A percentile compares a stretch with the other conserved stretches of the same genome.
These are phyloP conservation scores for Curvularia verruculosa DNA, from an alignment of 2,329 filamentous ascomycete genomes.

Conservation along the genomic window DNA sequence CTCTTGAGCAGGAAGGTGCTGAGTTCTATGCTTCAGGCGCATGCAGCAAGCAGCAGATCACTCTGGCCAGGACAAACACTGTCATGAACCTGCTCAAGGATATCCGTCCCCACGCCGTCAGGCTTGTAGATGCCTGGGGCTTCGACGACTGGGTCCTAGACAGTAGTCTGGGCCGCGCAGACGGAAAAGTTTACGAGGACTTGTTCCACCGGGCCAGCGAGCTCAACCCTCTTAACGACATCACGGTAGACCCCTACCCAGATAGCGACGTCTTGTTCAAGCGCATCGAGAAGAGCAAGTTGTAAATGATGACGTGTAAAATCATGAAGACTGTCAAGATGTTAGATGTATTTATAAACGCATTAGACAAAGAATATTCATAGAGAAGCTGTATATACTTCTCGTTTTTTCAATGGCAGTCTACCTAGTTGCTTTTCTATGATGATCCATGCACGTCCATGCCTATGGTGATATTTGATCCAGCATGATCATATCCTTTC, in stretches of 20 bases:
- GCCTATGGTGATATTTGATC: not conserved
- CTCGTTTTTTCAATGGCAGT: no score
- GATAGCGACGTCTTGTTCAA: constrained; percentile 66
- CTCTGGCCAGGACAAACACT: constrained; percentile 68
- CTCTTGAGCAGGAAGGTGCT: constrained; percentile 70
- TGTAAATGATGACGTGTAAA: constrained; percentile 42
- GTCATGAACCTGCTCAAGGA: constrained; percentile 74
- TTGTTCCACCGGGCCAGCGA: constrained; percentile 74
- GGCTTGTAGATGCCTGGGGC: constrained; percentile 75
- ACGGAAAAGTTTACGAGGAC: constrained; percentile 79
- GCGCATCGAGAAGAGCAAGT: constrained; percentile 64
- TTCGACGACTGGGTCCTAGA: constrained; percentile 82
- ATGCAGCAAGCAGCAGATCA: constrained; percentile 74
- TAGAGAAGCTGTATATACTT: no score
- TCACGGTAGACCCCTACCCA: constrained; percentile 76
- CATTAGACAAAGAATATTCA: not conserved
- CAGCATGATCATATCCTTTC: not conserved
- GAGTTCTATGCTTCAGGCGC: constrained; percentile 76
- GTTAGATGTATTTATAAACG: constrained; percentile 8
- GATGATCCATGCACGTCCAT: not conserved
- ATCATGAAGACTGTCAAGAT: not conserved
- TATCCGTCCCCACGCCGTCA: constrained; percentile 73
- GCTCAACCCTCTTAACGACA: constrained; percentile 73
- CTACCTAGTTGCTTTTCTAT: no score
- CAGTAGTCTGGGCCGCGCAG: constrained; percentile 70